Base-by-base conservation (phyloP, 2,329 filamentous ascomycete genomes). In the Domatiomyces catenatus region DNA sequence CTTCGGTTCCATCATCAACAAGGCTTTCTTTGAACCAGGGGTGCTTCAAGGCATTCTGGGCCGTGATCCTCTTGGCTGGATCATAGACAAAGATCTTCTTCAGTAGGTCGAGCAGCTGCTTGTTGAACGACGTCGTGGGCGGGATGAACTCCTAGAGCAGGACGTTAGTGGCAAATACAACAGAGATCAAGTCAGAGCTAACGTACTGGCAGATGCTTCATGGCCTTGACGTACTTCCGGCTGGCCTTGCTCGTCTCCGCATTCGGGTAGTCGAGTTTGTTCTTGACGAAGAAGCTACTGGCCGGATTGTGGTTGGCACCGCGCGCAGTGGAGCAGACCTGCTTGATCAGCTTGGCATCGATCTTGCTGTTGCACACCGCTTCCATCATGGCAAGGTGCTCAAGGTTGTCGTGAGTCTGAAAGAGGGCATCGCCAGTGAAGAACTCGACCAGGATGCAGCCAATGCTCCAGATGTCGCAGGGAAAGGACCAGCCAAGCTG, bases 351-450 rank as follows among this genome's bases (percentile, higher is more conserved):
- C 32, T 72, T 72, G 6, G 71, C 63, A 53, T 80, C 77, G 44
- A 80, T 73, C 56, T 72, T 74, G 45, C 68, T 67, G 42, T 72
- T 73, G 60, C 77, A 79, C 7, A 80, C 76, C 8, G 72, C 71
- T 63, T 83, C 79, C 79, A 83, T 83, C 79, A 83, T 83, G 39
- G 78, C 79, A 46, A 83, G 71, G 62, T 83, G 79, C 61, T 82
- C 79, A 28, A 80, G 71, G 55, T 81, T 82, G 63, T 83, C 79
- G 61, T 82, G 79, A 0, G 79, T 82, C 61, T 83, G 79, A 67
- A 83, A 83, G 2, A 83, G 67, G 44, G 79, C 79, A 63, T 83
- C 79, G 8, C 79, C 79, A 0, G 79, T 83, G 67, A 79, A 82
- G 62, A 82, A 83, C 56, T 83, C 79, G 28, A 83, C 79, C 8